phyloP scores from a whole-genome alignment of 495 filamentous ascomycete species.

The Podospora australis region DNA sequence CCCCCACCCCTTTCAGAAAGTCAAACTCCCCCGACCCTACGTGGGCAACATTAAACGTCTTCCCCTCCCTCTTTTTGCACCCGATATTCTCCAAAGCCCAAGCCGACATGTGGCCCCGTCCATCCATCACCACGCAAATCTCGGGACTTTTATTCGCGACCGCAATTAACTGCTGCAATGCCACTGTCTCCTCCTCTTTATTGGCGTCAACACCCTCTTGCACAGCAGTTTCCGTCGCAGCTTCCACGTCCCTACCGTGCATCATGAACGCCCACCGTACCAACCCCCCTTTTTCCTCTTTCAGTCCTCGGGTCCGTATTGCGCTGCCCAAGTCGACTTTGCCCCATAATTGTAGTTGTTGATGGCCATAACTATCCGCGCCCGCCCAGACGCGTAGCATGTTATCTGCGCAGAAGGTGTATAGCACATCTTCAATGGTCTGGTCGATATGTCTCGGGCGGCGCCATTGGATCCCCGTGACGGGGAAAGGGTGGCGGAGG shows the following conservation, averaged over 20 bases:
- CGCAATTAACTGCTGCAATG: constrained; percentile 77
- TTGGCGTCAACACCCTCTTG: constrained; percentile 38
- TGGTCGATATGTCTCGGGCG: constrained; percentile 67
- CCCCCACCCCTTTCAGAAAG: constrained; percentile 44
- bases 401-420: constrained; percentile 82
- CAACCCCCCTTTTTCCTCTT: constrained; percentile 24
- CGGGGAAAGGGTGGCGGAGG: constrained; percentile 69
- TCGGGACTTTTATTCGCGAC: constrained; percentile 83
- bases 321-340: constrained; percentile 71
- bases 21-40: constrained; percentile 58
- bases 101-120: constrained; percentile 79
- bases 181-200: constrained; percentile 53
- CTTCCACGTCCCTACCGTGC: constrained; percentile 72
- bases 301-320: constrained; percentile 54
- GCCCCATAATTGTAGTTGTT: constrained; percentile 72
- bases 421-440: constrained; percentile 82
- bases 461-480: constrained; percentile 84
- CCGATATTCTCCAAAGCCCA: constrained; percentile 93
- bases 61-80: constrained; percentile 58
- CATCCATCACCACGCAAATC: constrained; percentile 79
- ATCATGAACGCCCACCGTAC: constrained; percentile 81
- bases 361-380: constrained; percentile 64
- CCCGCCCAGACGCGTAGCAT: constrained; percentile 78
- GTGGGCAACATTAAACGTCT: constrained; percentile 84
- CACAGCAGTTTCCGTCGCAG: constrained; percentile 70